These are phyloP conservation scores for Chlamydomonas schloesseri DNA, from an alignment of 139 green algal genomes.

Conservation along the genomic window DNA sequence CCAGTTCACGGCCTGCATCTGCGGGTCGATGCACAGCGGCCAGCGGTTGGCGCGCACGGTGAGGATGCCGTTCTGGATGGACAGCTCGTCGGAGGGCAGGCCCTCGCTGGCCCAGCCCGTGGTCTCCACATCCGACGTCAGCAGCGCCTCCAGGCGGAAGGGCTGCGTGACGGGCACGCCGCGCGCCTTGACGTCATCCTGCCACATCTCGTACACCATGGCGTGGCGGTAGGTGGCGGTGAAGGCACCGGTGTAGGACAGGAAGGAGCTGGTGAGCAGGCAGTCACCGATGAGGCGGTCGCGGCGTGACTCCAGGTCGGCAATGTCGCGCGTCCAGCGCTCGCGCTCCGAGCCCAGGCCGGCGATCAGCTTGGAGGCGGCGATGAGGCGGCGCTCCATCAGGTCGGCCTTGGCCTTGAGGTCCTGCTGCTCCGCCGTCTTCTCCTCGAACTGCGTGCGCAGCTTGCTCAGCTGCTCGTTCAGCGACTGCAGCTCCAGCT, in stretches of 20 bases:
- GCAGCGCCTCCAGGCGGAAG: conserved; percentile 83
- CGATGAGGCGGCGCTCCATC: conserved; percentile 86
- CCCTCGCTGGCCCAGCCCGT: conserved; percentile 79
- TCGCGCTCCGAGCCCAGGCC: conserved; percentile 80
- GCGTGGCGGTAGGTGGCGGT: conserved; percentile 84
- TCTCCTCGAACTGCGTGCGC: conserved; percentile 82
- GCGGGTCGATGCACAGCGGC: conserved; percentile 88
- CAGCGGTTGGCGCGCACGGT: conserved; percentile 79
- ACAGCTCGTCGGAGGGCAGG: conserved; percentile 86
- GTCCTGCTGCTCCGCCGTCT: conserved; percentile 76
- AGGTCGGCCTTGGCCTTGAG: conserved; percentile 80
- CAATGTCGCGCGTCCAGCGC: conserved; percentile 85
- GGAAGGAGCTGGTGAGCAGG: conserved; percentile 83
- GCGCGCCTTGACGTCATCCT: conserved; percentile 70
- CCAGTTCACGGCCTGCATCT: conserved; percentile 89
- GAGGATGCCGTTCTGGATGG: conserved; percentile 90
- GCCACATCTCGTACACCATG: conserved; percentile 86
- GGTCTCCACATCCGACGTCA: conserved; percentile 84
- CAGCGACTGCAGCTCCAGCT: conserved; percentile 75
- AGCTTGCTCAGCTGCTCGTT: conserved; percentile 74
- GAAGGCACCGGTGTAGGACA: conserved; percentile 88
- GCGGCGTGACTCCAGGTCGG: conserved; percentile 58
- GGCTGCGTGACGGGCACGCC: conserved; percentile 75
- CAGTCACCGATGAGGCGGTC: conserved; percentile 84
- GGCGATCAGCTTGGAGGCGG: conserved; percentile 82